phyloP scores from a whole-genome alignment of 257 asterid species.

The Scutellaria barbata region DNA sequence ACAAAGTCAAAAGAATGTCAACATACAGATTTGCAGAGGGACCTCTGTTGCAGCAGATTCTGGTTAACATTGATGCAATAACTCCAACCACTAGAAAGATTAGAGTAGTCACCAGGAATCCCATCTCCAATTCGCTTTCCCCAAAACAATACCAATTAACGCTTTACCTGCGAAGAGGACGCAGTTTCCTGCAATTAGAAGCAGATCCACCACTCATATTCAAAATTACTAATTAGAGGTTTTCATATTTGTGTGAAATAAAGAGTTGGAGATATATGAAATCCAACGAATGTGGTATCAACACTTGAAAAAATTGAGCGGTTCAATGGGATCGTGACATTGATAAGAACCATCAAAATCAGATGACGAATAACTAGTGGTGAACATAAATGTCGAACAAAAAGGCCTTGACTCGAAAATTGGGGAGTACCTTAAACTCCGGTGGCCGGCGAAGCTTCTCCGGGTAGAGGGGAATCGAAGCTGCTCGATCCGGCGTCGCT shows the following conservation, averaged over 20 bases:
- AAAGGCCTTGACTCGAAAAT: neutral
- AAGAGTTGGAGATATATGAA: slow-evolving; percentile 16
- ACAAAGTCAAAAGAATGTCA: neutral
- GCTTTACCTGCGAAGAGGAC: slow-evolving; percentile 34
- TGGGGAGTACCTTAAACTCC: slow-evolving; percentile 34
- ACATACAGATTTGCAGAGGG: slow-evolving; percentile 96
- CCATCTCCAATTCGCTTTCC: slow-evolving; percentile 55
- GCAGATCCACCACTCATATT: slow-evolving; percentile 35
- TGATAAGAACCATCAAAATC: slow-evolving; percentile 14
- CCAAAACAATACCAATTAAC: slow-evolving; percentile 16
- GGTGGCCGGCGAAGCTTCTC: slow-evolving; percentile 43
- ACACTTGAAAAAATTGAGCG: neutral
- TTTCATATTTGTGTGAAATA: neutral
- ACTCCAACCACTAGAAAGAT: slow-evolving; percentile 75
- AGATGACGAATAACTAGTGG: neutral
- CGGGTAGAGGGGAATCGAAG: slow-evolving; percentile 35
- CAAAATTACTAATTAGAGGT: neutral
- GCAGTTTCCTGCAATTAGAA: slow-evolving; percentile 1
- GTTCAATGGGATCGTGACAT: slow-evolving; percentile 21
- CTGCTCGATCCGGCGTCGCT: slow-evolving; percentile 54
- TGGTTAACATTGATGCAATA: slow-evolving; percentile 70
- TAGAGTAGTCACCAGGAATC: slow-evolving; percentile 82
- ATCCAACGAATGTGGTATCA: neutral
- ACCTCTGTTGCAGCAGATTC: slow-evolving; percentile 93
- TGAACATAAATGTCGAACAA: neutral